Base-by-base conservation (phyloP, 192 early-diverging fungal genomes). In the Lobosporangium transversale region DNA sequence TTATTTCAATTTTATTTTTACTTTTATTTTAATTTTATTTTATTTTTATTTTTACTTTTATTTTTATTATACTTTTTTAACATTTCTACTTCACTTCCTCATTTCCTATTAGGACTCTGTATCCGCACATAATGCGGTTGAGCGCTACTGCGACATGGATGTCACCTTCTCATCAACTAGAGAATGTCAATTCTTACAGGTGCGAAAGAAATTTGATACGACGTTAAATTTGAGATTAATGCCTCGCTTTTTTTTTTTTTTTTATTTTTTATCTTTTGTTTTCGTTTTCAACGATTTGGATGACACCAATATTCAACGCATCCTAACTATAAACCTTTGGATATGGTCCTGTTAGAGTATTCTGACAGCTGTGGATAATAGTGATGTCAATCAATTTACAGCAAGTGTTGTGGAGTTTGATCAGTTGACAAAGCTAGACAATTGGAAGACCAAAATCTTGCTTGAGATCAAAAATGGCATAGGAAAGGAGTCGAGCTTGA, bases 371-470 rank as follows among this genome's bases (percentile, higher is more conserved):
- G 80, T 92, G 17, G 92, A 96, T 58, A 87, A 83, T 51, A 86
- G 84, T 44, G 96, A 98, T 79, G 78, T 90, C 17, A 92, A 95
- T 53, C 87, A 84, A 10, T 98, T 97, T 62, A 95, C 94, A 6
- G 85, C 89, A 62, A 84, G 85, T 24, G 90, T 97, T 17, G 84
- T 87, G 21, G 89, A 91, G 37, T 98, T 87, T 83, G 96, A 99
- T 79, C 83, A 89, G 53, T 74, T 98, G 54, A 94, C 92, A 29
- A 92, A 93, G 74, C 85, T 99, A 36, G 98, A 99, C 84, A 87
- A 88, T 73, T 99, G 98, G 98, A 99, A 98, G 82, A 98, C 97
- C 14, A 89, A 91, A 27, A 82, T 98, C 52, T 81, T 98, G 45
- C 84, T 98, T 58, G 84, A 86, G 58, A 91, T 97, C 61, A 97